Base-by-base conservation (phyloP, 495 filamentous ascomycete species). In the Xylaria curta region DNA sequence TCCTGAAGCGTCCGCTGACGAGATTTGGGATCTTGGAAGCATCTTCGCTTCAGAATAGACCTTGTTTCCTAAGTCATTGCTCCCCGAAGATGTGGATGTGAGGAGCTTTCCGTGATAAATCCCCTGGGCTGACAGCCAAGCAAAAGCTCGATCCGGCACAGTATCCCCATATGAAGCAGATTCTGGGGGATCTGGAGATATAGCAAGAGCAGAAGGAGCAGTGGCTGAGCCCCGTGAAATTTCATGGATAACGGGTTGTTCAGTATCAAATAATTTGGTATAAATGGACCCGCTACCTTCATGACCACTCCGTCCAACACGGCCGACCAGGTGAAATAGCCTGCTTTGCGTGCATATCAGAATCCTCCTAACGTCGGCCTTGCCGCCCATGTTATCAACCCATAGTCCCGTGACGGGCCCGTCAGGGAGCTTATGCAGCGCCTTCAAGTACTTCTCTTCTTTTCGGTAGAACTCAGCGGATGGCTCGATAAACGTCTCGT, bases 401-500 rank as follows among this genome's bases (percentile, higher is more conserved):
- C 91, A 96, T 28, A 98, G 74, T 15, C 96, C 96, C 19, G 90
- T 92, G 38, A 98, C 87, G 4, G 91, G 87, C 19, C 90, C 92
- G 76, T 97, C 95, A 3, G 88, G 87, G 15, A 91, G 82, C 76
- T 92, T 94, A 78, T 94, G 94, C 69, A 99, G 87, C 8, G 82
- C 82, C 79, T 93, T 93, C 49, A 96, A 81, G 80, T 97, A 98
- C 80, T 92, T 94, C 82, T 98, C 97, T 82, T 98, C 95, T 77
- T 94, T 91, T 66, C 93, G 87, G 80, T 97, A 97, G 81, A 97
- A 98, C 79, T 98, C 95, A 58, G 90, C 93, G 24, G 93, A 90
- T 6, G 93, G 93, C 81, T 99, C 96, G 72, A 99, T 93, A 80
- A 93, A 98, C n/a, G 90, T 91, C 80, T 99, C 96, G 79, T 97